phyloP scores from a whole-genome alignment of 2,329 filamentous ascomycete genomes.

The Monosporascus sp. region DNA sequence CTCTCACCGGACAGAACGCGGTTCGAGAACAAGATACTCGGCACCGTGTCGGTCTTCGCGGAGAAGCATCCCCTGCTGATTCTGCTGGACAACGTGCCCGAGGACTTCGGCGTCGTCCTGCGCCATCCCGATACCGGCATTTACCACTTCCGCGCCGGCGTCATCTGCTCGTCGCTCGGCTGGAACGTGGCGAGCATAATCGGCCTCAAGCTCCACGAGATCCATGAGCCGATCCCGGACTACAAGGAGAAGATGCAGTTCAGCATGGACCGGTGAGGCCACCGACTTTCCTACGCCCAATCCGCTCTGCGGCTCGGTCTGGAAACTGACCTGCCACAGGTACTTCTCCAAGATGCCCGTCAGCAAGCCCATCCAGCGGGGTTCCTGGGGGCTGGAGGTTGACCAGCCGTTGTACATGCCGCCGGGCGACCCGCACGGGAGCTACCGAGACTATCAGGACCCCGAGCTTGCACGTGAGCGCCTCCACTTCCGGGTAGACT shows the following conservation, averaged over 20 bases:
- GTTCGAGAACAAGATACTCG: conserved; percentile 65
- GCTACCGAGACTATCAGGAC: conserved; percentile 53
- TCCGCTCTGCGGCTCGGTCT: not conserved
- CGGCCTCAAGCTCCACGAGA: conserved; percentile 61
- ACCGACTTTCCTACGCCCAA: not conserved
- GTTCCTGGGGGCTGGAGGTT: conserved; percentile 78
- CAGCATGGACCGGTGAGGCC: conserved; percentile 70
- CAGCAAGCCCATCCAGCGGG: conserved; percentile 72
- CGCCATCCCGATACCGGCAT: conserved; percentile 64
- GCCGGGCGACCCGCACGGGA: conserved; percentile 59
- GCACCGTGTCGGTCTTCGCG: conserved; percentile 54
- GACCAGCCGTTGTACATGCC: conserved; percentile 72
- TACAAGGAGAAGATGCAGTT: conserved; percentile 85
- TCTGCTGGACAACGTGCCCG: conserved; percentile 71
- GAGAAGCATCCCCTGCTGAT: conserved; percentile 61
- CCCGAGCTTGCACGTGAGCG: conserved; percentile 50
- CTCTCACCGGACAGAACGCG: conserved; percentile 47
- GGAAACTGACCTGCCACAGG: conserved; percentile 31
- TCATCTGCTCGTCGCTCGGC: conserved; percentile 73
- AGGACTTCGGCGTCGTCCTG: conserved; percentile 76
- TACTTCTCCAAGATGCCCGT: conserved; percentile 76
- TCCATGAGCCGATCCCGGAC: conserved; percentile 71
- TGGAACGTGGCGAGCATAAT: conserved; percentile 76
- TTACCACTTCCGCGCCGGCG: conserved; percentile 69
- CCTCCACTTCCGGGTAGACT: conserved; percentile 71